These are phyloP conservation scores for Ceratocystis colombiana DNA, from an alignment of 2,329 filamentous ascomycete genomes.

Conservation along the genomic window DNA sequence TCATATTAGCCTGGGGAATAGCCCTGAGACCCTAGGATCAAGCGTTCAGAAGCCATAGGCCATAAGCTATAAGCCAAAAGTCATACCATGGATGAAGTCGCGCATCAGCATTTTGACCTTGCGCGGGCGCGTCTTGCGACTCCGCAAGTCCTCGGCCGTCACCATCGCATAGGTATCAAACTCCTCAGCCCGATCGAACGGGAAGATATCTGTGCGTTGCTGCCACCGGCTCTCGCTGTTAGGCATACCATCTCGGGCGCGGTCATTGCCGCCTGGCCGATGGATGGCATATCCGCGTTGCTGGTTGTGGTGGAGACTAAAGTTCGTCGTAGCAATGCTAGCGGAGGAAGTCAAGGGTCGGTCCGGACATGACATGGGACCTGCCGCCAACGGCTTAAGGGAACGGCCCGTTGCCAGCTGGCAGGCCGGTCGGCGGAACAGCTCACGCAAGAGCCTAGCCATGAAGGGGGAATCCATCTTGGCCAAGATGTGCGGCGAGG, in stretches of 20 bases:
- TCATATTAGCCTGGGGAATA: constrained; percentile 31
- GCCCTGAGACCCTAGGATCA: too few relatives aligned
- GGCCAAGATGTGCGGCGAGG: not conserved
- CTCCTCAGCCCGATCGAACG: constrained; percentile 67
- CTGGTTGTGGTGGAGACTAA: constrained; percentile 19
- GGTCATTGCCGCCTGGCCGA: constrained; percentile 16
- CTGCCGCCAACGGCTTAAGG: constrained; percentile 28
- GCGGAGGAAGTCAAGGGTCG: constrained; percentile 12
- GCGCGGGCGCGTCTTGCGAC: constrained; percentile 63
- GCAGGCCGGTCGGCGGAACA: constrained; percentile 62
- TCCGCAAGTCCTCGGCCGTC: constrained; percentile 67
- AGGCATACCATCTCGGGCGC: constrained; percentile 27
- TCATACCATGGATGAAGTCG: constrained; percentile 86
- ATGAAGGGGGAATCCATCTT: constrained; percentile 73
- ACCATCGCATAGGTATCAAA: constrained; percentile 75
- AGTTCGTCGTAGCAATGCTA: constrained; percentile 30
- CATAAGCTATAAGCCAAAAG: not conserved
- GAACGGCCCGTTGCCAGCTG: constrained; percentile 36
- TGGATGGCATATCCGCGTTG: constrained; percentile 30
- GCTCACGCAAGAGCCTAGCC: constrained; percentile 69
- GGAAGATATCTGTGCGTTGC: constrained; percentile 65
- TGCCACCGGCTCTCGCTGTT: constrained; percentile 68
- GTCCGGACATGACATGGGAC: constrained; percentile 20
- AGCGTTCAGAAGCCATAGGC: not conserved
- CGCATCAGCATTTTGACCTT: constrained; percentile 94